Percentiles rank a stretch among this genome's conserved stretches.
These are phyloP conservation scores for Diplotaxis tenuifolia DNA, from an alignment of 345 rosid genomes.

Conservation along the genomic window DNA sequence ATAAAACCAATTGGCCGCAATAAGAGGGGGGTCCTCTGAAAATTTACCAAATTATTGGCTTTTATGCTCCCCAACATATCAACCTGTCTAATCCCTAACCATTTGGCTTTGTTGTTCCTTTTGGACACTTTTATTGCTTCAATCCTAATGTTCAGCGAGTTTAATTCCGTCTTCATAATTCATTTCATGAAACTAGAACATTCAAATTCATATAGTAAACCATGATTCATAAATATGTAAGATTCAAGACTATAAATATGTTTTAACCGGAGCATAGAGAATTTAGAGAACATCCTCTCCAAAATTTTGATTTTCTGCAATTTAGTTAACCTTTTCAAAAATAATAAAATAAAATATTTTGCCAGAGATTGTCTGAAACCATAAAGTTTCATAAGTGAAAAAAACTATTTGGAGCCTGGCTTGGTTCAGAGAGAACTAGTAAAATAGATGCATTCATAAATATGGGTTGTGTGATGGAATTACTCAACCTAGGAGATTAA, in stretches of 20 bases:
- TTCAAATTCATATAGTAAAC: not conserved
- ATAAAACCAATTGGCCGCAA: slow-evolving; percentile 31
- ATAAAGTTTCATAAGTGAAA: not conserved
- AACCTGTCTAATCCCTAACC: slow-evolving; percentile 46
- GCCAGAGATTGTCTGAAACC: not conserved
- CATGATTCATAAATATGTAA: not conserved
- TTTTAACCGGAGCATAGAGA: not conserved
- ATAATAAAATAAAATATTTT: not conserved
- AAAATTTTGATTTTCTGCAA: not conserved
- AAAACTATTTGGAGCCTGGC: not conserved
- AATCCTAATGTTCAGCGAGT: slow-evolving; percentile 39
- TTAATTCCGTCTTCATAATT: slow-evolving; percentile 2
- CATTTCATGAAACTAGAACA: not conserved
- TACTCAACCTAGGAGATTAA: too few relatives aligned
- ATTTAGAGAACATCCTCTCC: not conserved
- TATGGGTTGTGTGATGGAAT: not conserved
- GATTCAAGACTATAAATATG: not conserved
- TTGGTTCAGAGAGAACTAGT: not conserved
- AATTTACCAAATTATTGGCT: slow-evolving; percentile 44
- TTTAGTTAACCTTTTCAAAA: not conserved
- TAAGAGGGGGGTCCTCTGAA: slow-evolving; percentile 40
- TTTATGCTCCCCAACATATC: slow-evolving; percentile 43
- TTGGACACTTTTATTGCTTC: slow-evolving; percentile 38
- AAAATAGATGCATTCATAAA: not conserved
- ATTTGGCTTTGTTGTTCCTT: slow-evolving; percentile 40